Base-by-base conservation (phyloP, 306 rosid genomes). In the Sicyos baderoa region DNA sequence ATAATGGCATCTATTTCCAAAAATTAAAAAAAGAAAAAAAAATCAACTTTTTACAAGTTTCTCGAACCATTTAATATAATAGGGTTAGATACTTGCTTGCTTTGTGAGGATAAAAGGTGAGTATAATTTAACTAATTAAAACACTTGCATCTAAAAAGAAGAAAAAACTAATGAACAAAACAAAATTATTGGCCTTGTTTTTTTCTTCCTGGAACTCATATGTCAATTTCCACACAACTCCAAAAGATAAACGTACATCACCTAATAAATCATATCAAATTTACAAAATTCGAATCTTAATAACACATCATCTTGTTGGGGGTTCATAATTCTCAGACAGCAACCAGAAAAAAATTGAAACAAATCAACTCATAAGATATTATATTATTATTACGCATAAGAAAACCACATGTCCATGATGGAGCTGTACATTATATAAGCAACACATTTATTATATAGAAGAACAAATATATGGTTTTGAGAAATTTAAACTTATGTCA, bases 381-480 rank as follows among this genome's bases (percentile, higher is more conserved):
- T 5, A 37, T 42, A 2, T 40, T 63, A 63, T 63, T 42, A 63
- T 63, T 40, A 42, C 32, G 17, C 44, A 63, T 40, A 19, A 40
- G 9, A 61, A 35, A 61, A n/a, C 27, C 68, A 37, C 27, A 61
- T 61, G 50, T 19, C 68, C 17, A 61, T 59, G 22, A 59, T 32
- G 66, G 5, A 59, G 45, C 0, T 29, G 21, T 29, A 13, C 45
- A 54, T 54, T 61, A 7, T 22, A 9, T 57, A 59, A 59, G 3
- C 23, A 54, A 61, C 67, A 61, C 25, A 61, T 61, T 59, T 29
- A 59, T 59, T 15, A 15, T 27, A 15, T 0, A 14, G 7, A 37
- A 37, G 7, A 59, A 12, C 7, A 27, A 58, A 59, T 16, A 32
- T 60, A 7, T 32, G 11, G 35, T 35, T 35, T 61, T 29, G 21